A percentile compares a stretch with the other conserved stretches of the same genome.
Evolutionary conservation across 2,329 filamentous ascomycete genomes (phyloP).

Genomic region (Knoxdaviesia capensis): DNA sequence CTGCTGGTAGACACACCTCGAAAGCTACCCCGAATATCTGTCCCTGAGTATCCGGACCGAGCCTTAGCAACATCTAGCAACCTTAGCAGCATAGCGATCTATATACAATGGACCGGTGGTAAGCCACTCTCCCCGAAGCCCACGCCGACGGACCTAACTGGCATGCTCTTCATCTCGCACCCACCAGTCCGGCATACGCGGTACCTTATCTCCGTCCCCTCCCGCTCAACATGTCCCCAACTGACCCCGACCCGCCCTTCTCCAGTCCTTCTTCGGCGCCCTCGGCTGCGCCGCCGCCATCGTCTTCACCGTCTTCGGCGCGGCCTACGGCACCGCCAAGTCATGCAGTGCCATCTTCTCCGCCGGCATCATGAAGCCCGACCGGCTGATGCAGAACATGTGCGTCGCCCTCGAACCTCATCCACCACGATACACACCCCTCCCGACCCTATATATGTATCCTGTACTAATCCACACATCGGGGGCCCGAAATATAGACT

Average conservation of each 20-base stretch:
- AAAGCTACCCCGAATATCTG: no score
- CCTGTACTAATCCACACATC: neutral
- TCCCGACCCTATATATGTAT: neutral
- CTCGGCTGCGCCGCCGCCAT: constrained; percentile 23
- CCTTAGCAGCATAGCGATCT: no score
- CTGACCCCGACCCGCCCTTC: neutral
- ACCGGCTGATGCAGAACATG: constrained; percentile 22
- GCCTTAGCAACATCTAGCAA: no score
- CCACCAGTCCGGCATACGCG: constrained; percentile 20
- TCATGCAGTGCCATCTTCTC: constrained; percentile 22
- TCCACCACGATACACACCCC: neutral
- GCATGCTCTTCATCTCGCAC: no score
- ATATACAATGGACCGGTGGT: no score
- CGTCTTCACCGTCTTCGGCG: constrained; percentile 29
- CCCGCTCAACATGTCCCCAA: neutral
- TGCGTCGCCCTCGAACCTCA: constrained; percentile 6
- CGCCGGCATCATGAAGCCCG: constrained; percentile 21
- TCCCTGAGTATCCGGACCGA: no score
- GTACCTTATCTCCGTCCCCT: constrained; percentile 11
- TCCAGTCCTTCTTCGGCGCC: constrained; percentile 20
- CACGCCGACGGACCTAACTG: no score
- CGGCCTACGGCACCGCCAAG: constrained; percentile 22
- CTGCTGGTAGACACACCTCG: no score
- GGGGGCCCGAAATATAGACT: constrained; percentile 8
- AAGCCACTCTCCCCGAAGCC: no score